These are phyloP conservation scores for Cryptosporidium sp. DNA, from an alignment of 169 alveolate genomes.

Conservation along the genomic window DNA sequence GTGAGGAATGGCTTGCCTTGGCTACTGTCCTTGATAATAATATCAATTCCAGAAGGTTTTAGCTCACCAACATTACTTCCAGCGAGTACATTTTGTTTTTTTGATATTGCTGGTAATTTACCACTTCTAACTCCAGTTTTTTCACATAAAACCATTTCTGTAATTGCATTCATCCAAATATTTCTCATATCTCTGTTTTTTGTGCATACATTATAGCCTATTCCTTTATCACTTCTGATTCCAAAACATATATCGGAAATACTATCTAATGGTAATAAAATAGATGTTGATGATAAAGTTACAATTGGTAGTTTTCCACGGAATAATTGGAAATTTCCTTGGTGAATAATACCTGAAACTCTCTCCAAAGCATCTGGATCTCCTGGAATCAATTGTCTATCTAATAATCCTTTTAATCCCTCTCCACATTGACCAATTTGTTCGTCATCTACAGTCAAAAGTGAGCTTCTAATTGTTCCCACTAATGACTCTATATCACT, in stretches of 20 bases:
- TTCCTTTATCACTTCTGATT: conserved; percentile 55
- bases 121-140: conserved; percentile 64
- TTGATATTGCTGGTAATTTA: conserved; percentile 55
- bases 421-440: conserved; percentile 56
- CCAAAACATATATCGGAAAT: conserved; percentile 62
- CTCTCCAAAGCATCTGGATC: conserved; percentile 74
- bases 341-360: conserved; percentile 67
- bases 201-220: conserved; percentile 57
- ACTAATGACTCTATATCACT: conserved; percentile 66
- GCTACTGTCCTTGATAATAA: conserved; percentile 55
- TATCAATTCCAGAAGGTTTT: conserved; percentile 48
- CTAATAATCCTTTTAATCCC: conserved; percentile 60
- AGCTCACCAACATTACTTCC: conserved; percentile 62
- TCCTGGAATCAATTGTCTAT: conserved; percentile 67
- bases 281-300: conserved; percentile 44
- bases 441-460: conserved; percentile 40
- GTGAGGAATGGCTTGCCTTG: conserved; percentile 67
- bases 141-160: conserved; percentile 58
- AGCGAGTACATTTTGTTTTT: conserved; percentile 58
- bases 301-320: conserved; percentile 65
- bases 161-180: conserved; percentile 60
- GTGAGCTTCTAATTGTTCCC: conserved; percentile 71
- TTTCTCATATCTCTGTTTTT: conserved; percentile 61
- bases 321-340: conserved; percentile 45
- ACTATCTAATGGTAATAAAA: conserved; percentile 45